Evolutionary conservation across 2,329 filamentous ascomycete species (phyloP).

Genomic region (Ophiostoma australiae): DNA sequence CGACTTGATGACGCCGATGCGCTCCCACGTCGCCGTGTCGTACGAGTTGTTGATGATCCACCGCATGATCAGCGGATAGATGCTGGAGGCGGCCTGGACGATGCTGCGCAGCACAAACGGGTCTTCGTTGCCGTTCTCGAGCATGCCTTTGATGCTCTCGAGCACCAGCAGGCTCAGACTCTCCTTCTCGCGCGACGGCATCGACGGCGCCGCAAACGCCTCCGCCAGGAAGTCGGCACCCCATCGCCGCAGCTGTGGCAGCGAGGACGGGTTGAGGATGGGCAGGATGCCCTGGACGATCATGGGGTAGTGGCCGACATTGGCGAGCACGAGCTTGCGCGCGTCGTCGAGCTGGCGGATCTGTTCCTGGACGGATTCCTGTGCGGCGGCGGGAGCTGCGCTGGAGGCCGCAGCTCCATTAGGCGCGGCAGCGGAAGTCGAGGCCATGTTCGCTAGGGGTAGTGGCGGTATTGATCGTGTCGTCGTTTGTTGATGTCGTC

Average conservation of each 20-base stretch:
- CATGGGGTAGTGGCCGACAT: constrained; percentile 82
- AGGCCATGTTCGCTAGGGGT: constrained; percentile 14
- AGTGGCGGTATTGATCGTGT: neutral
- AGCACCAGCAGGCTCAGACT: constrained; percentile 71
- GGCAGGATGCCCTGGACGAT: constrained; percentile 92
- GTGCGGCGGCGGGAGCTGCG: neutral
- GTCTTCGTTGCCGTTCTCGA: constrained; percentile 72
- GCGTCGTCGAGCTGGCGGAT: constrained; percentile 85
- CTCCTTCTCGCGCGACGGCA: constrained; percentile 74
- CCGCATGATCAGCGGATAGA: constrained; percentile 86
- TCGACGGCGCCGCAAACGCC: constrained; percentile 86
- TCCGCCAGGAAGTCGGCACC: constrained; percentile 93
- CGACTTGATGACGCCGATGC: constrained; percentile 82
- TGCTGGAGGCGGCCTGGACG: constrained; percentile 82
- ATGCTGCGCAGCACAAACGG: constrained; percentile 75
- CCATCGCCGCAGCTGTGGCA: constrained; percentile 85
- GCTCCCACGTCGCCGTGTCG: constrained; percentile 78
- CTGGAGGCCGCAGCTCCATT: neutral
- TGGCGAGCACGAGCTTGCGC: constrained; percentile 79
- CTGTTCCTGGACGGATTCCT: constrained; percentile 61
- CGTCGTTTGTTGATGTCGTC: neutral
- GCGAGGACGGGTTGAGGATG: constrained; percentile 70
- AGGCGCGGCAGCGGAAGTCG: constrained; percentile 4
- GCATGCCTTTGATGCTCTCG: constrained; percentile 65
- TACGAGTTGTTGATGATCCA: constrained; percentile 87